Percentiles rank a stretch among this genome's conserved stretches.
phyloP scores from a whole-genome alignment of 2,329 filamentous ascomycete genomes.

The Venturia pyrina region DNA sequence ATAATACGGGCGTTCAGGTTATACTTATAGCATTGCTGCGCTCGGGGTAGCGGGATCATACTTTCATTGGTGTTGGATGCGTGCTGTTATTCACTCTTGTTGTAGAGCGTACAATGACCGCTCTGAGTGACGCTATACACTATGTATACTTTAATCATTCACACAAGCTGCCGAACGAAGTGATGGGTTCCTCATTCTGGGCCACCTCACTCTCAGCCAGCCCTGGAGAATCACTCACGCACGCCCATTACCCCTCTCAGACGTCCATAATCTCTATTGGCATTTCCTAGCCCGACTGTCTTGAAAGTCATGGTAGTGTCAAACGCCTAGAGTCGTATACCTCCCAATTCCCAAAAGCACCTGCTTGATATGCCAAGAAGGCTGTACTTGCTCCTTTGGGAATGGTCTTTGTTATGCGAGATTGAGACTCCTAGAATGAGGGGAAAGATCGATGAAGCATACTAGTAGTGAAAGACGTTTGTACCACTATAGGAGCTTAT shows the following conservation, averaged over 20 bases:
- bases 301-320: too few species aligned
- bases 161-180: too few species aligned
- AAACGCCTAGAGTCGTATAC: too few species aligned
- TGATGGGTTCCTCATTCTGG: too few species aligned
- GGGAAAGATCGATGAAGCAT: neutral
- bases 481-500: too few species aligned
- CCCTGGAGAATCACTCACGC: too few species aligned
- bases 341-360: too few species aligned
- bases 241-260: too few species aligned
- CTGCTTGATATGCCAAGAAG: neutral
- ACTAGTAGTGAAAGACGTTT: too few species aligned
- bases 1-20: conserved; percentile 2
- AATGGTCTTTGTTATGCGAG: neutral
- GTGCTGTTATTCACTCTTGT: neutral
- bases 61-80: neutral
- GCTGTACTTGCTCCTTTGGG: neutral
- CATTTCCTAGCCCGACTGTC: too few species aligned
- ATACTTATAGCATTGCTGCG: neutral
- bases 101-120: neutral
- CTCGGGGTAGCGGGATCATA: neutral
- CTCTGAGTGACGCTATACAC: neutral
- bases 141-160: neutral
- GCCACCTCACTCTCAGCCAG: too few species aligned
- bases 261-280: too few species aligned
- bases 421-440: neutral